These are phyloP conservation scores for Colletotrichum lupini DNA, from an alignment of 2,329 filamentous ascomycete species.

Conservation along the genomic window DNA sequence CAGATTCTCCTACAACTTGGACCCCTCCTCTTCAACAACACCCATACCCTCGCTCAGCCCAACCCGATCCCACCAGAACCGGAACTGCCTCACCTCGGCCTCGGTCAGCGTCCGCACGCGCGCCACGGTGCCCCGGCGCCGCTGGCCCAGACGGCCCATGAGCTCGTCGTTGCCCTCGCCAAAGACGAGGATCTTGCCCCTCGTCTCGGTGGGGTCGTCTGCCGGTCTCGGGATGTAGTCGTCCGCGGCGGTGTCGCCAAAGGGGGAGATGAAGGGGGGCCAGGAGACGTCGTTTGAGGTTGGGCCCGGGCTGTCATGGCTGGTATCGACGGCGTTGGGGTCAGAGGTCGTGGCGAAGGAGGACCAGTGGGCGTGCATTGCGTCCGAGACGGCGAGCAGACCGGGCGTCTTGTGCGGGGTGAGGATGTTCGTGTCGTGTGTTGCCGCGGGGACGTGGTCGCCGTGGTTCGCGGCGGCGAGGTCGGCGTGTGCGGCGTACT, in stretches of 20 bases:
- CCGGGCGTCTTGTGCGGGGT: constrained; percentile 54
- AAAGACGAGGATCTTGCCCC: constrained; percentile 62
- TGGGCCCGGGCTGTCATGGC: neutral
- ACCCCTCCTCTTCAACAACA: neutral
- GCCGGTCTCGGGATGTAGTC: constrained; percentile 17
- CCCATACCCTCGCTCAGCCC: constrained; percentile 58
- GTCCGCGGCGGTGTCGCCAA: constrained; percentile 38
- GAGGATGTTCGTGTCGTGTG: constrained; percentile 53
- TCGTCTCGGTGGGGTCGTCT: constrained; percentile 23
- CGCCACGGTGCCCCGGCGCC: constrained; percentile 54
- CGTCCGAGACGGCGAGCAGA: constrained; percentile 45
- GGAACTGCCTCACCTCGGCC: constrained; percentile 60
- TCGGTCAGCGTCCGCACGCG: constrained; percentile 53
- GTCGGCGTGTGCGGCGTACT: constrained; percentile 63
- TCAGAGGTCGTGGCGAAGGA: constrained; percentile 45
- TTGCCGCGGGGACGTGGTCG: constrained; percentile 56
- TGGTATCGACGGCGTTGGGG: constrained; percentile 4
- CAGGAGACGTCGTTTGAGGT: constrained; percentile 45
- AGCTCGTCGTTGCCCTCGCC: constrained; percentile 69
- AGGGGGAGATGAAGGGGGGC: constrained; percentile 57
- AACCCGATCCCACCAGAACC: constrained; percentile 71
- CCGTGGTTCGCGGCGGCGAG: constrained; percentile 58
- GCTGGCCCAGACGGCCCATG: constrained; percentile 45
- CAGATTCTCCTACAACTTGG: neutral
- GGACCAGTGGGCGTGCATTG: constrained; percentile 54